Conservation (phyloP, 768 basidiomycete genomes). For the Agaricus sinodeliciosus region DNA sequence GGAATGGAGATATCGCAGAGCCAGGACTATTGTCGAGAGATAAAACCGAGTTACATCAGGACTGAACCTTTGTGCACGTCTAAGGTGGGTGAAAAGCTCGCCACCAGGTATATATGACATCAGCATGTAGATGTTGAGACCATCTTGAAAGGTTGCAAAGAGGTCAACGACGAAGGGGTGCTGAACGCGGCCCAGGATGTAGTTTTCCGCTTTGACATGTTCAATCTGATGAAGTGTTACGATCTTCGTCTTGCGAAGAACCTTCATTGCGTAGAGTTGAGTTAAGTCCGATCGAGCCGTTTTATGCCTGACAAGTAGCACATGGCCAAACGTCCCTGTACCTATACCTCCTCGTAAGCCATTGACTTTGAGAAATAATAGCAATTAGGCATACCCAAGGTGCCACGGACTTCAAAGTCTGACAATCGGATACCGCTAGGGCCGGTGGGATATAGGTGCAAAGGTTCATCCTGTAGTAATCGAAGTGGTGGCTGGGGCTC, state of each 20-base stretch:
- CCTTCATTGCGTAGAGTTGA: constrained; percentile 81
- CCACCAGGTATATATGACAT: constrained; percentile 96
- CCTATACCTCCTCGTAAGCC: constrained; percentile 37
- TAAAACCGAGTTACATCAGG: constrained; percentile 98
- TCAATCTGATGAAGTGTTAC: constrained; percentile 92
- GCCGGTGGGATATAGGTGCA: constrained; percentile 53
- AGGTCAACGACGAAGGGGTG: constrained; percentile 98
- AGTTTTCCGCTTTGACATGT: constrained; percentile 95
- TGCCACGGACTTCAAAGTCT: constrained; percentile 78
- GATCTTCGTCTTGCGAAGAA: constrained; percentile 80
- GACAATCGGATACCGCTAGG: constrained; percentile 57
- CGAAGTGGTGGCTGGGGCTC: constrained; percentile 36
- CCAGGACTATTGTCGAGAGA: constrained; percentile 91
- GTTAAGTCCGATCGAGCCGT: constrained; percentile 43
- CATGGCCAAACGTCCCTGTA: constrained; percentile 94
- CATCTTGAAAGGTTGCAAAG: constrained; percentile 93
- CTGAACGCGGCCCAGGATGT: constrained; percentile 84
- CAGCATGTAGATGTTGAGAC: constrained; percentile 96
- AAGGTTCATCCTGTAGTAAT: constrained; percentile 63
- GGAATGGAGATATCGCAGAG: constrained; percentile 89
- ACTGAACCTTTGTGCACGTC: constrained; percentile 90
- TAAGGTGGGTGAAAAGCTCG: constrained; percentile 94
- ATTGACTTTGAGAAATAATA: constrained; percentile 2
- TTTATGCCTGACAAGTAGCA: constrained; percentile 80
- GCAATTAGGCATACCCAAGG: constrained; percentile 20